Evolutionary conservation across 176 grass and related monocot genomes (phyloP).

Genomic region (Leersia perrieri): DNA sequence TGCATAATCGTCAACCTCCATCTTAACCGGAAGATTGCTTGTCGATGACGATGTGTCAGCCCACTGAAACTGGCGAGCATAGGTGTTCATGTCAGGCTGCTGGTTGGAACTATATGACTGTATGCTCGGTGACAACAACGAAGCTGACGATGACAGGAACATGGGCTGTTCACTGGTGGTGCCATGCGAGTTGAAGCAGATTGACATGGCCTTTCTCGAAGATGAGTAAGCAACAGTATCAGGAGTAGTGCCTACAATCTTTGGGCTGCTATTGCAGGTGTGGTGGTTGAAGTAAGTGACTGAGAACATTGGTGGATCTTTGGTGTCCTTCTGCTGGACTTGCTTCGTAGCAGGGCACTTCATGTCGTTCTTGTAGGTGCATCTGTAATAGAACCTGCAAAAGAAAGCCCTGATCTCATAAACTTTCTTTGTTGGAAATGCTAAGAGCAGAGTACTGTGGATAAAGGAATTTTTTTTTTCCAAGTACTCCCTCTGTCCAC

Average conservation of each 20-base stretch:
- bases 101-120: conserved; percentile 16
- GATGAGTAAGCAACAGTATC: neutral
- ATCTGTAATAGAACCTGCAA: conserved; percentile 67
- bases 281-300: conserved; percentile 58
- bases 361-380: conserved; percentile 59
- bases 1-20: conserved; percentile 18
- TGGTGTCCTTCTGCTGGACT: conserved; percentile 52
- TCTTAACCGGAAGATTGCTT: neutral
- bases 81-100: neutral
- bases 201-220: conserved; percentile 20
- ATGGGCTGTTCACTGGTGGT: neutral
- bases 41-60: neutral
- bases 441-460: neutral
- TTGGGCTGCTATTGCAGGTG: conserved; percentile 43
- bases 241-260: neutral
- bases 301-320: conserved; percentile 40
- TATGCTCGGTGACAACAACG: neutral
- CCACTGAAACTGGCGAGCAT: conserved; percentile 28
- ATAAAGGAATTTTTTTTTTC: neutral
- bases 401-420: neutral
- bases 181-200: conserved; percentile 28
- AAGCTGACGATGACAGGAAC: conserved; percentile 9
- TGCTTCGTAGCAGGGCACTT: conserved; percentile 62
- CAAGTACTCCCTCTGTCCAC: no score
- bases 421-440: neutral